phyloP scores from a whole-genome alignment of 2,329 filamentous ascomycete species.

The Phialophora macrospora region DNA sequence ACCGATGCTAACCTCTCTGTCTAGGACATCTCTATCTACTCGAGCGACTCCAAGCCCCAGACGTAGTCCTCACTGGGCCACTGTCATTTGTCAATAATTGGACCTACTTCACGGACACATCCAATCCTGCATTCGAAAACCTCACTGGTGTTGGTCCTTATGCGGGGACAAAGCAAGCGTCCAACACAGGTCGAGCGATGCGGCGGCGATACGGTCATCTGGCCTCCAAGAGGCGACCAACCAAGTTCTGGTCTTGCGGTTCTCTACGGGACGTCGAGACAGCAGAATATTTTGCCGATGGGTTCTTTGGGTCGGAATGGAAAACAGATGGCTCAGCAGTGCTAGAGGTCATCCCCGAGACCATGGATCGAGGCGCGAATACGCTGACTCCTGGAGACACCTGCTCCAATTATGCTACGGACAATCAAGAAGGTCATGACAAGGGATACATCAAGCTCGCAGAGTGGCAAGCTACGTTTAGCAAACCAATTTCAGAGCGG shows the following conservation, averaged over 20 bases:
- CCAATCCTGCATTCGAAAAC: constrained; percentile 56
- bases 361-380: constrained; percentile 55
- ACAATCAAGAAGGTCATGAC: constrained; percentile 53
- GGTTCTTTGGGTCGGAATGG: constrained; percentile 61
- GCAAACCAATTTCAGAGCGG: constrained; percentile 53
- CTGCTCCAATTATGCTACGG: constrained; percentile 47
- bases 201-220: constrained; percentile 60
- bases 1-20: constrained; percentile 13
- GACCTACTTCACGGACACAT: constrained; percentile 56
- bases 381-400: constrained; percentile 62
- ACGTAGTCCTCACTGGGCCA: constrained; percentile 53
- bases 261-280: constrained; percentile 62
- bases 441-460: constrained; percentile 56
- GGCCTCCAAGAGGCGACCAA: constrained; percentile 44
- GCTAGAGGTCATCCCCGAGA: constrained; percentile 61
- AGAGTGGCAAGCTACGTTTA: constrained; percentile 55
- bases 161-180: constrained; percentile 59
- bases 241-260: constrained; percentile 60
- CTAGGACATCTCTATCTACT: constrained; percentile 56
- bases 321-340: constrained; percentile 43
- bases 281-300: constrained; percentile 59
- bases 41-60: constrained; percentile 51
- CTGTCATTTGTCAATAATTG: constrained; percentile 60
- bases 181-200: constrained; percentile 60
- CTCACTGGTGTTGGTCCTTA: constrained; percentile 62